Evolutionary conservation across 768 basidiomycete species (phyloP), one percentile per base, ranked within the genome.

Genomic region (Suillus fuscotomentosus): DNA sequence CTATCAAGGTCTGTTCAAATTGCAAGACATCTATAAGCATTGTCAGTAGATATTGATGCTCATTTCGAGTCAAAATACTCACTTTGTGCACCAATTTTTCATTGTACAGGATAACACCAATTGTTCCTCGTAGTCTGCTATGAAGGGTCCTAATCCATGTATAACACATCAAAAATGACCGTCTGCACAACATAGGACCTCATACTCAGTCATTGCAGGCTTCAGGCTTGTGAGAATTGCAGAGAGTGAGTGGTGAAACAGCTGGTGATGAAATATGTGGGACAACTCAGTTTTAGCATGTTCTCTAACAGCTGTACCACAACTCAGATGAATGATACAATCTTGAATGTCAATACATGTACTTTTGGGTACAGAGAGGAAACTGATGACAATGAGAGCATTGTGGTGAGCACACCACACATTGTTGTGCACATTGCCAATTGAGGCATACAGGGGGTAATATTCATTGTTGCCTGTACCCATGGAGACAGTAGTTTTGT

Each of bases 101-200:
- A 36, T 8, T 0, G 3, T 36, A 36, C 36, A 36, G 36, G 36
- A 7, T 3, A 36, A 8, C 7, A 36, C 7, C 9, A 36, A 7
- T 36, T 36, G 36, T 36, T 36, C 36, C 7, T 36, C 9, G 0
- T 36, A 36, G 36, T 36, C 36, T 36, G 36, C 36, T 36, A 36
- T 36, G 36, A 78, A 77, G 2, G 78, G 73, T 1, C 78, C 78
- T 10, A 81, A 57, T 1, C 72, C 71, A 67, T 74, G 79, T 22
- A 80, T 71, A 1, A 62, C 72, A 5, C 68, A 62, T 3, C 69
- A 69, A 61, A 65, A 77, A 64, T 76, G 70, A 1, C 75, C 73
- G 68, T 80, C 78, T 2, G 63, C 65, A 47, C 72, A 80, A 11
- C 1, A 1, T 8, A 36, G 36, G 7, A 36, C 36, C 36, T 36